Base-by-base conservation (phyloP, 2,329 filamentous ascomycete genomes). In the Aspergillus calidoustus region DNA sequence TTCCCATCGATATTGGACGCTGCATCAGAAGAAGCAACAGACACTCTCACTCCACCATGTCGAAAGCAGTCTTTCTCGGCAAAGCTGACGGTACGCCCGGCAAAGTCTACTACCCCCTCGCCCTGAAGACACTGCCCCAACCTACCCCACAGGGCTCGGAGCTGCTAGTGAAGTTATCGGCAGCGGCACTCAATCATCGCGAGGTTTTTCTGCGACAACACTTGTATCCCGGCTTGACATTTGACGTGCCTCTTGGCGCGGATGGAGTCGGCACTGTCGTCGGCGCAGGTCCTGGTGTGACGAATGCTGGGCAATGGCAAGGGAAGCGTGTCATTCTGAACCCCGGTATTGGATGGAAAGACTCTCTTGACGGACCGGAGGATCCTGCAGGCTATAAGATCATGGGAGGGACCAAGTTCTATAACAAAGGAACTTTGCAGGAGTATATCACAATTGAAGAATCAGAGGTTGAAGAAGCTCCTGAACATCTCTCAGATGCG, bases 151-250 rank as follows among this genome's bases (percentile, higher is more conserved):
- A 86, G 28, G 84, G 86, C 17, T 82, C 82, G 64, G 85, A 97
- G 75, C 82, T 97, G 67, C 82, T 96, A 7, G 81, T 98, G 64
- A 87, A 87, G 71, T 82, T 98, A 72, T 85, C 86, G 41, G 91
- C 93, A 55, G 91, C 89, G 1, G 90, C 94, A 15, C 87, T 98
- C 54, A 98, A 98, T 82, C 95, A 98, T 81, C 91, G 93, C 70
- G 95, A 98, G 77, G 87, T 96, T 69, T 98, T 97, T 81, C 91
- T 96, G 78, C 91, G 94, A 58, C 93, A 95, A 77, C 90, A 93
- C 73, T 87, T 96, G 46, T 98, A 98, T 81, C 94, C 94, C 0
- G 90, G 87, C 69, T 90, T 92, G 57, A 89, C 90, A 13, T 96
- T 96, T 76, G 84, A 86, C 62, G 83, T 88, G 6, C 92, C 94